Percentiles rank a stretch among this genome's conserved stretches.
These are phyloP conservation scores for Candida anglica DNA, from an alignment of 805 yeast genomes.

Conservation along the genomic window DNA sequence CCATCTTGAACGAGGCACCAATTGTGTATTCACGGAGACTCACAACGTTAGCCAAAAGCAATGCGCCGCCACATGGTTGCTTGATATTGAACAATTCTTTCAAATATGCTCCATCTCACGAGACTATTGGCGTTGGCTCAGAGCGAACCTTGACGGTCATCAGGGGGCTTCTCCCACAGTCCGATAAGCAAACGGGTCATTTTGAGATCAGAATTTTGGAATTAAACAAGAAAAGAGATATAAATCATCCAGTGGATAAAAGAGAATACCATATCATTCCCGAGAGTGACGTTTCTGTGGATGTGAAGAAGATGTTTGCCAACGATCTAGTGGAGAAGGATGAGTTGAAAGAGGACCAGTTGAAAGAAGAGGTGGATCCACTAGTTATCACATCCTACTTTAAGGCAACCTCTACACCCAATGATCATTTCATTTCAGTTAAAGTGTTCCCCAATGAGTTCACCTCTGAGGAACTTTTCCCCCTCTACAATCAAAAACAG, in stretches of 20 bases:
- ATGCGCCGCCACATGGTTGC: slow-evolving; percentile 1
- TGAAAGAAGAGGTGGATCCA: too few relatives aligned
- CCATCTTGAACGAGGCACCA: background rate
- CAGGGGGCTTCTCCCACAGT: slow-evolving; percentile 24
- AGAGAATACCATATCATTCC: slow-evolving; percentile 34
- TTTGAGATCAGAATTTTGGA: slow-evolving; percentile 28
- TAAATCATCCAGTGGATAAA: slow-evolving; percentile 18
- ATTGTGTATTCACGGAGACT: slow-evolving; percentile 33
- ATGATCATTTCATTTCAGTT: slow-evolving; percentile 40
- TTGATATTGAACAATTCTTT: slow-evolving; percentile 33
- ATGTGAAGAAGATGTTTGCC: background rate
- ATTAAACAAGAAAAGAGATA: slow-evolving; percentile 13
- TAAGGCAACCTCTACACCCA: slow-evolving; percentile 19
- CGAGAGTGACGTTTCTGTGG: slow-evolving; percentile 13
- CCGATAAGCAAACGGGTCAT: slow-evolving; percentile 16
- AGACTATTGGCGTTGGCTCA: slow-evolving; percentile 4
- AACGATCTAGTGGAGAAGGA: slow-evolving; percentile 9
- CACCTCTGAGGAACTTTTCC: slow-evolving; percentile 39
- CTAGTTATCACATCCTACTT: too few relatives aligned
- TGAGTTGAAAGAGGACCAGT: slow-evolving; percentile 30
- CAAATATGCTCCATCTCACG: slow-evolving; percentile 25
- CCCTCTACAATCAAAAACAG: slow-evolving; percentile 41
- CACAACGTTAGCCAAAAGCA: slow-evolving; percentile 9
- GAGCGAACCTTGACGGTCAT: slow-evolving; percentile 17
- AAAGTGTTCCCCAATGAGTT: slow-evolving; percentile 54